Percentiles rank a stretch among this genome's conserved stretches.
These are phyloP conservation scores for Gnomoniopsis sp. DNA, from an alignment of 2,329 filamentous ascomycete genomes.

Conservation along the genomic window DNA sequence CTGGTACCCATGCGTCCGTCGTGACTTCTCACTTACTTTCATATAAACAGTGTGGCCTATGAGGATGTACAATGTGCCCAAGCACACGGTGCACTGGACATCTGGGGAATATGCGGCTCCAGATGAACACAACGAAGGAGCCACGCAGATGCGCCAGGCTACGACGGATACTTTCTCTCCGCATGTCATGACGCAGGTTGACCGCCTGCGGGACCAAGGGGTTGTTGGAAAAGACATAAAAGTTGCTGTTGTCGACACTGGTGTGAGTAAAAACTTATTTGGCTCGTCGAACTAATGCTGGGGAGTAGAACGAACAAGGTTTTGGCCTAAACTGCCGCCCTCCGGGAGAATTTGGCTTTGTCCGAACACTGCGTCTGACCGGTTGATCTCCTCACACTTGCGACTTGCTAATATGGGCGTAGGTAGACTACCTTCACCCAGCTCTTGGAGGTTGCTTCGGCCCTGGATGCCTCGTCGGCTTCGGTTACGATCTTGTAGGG, in stretches of 20 bases:
- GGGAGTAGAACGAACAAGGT: no score
- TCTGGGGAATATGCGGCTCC: conserved; percentile 29
- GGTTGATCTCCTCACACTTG: background rate
- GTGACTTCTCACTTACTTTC: no score
- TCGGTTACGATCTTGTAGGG: conserved; percentile 56
- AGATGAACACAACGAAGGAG: conserved; percentile 20
- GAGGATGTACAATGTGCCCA: conserved; percentile 40
- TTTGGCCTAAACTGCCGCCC: no score
- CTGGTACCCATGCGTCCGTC: background rate
- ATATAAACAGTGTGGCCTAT: conserved; percentile 40
- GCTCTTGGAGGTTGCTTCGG: conserved; percentile 65
- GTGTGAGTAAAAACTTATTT: conserved; percentile 36
- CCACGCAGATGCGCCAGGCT: conserved; percentile 30
- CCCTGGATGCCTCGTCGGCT: conserved; percentile 52
- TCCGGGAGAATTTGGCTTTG: background rate
- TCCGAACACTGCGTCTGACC: background rate
- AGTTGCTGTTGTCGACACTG: conserved; percentile 51
- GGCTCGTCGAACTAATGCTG: background rate
- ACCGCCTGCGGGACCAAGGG: conserved; percentile 47
- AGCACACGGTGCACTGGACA: conserved; percentile 40
- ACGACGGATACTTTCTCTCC: conserved; percentile 41
- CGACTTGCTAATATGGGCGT: conserved; percentile 17
- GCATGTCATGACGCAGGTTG: conserved; percentile 55
- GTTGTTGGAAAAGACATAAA: conserved; percentile 49
- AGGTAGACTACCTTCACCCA: conserved; percentile 61